A percentile compares a stretch with the other conserved stretches of the same genome.
Conservation (phyloP, 1,284 basidiomycete species). For the Hemileccinum hortonii region DNA sequence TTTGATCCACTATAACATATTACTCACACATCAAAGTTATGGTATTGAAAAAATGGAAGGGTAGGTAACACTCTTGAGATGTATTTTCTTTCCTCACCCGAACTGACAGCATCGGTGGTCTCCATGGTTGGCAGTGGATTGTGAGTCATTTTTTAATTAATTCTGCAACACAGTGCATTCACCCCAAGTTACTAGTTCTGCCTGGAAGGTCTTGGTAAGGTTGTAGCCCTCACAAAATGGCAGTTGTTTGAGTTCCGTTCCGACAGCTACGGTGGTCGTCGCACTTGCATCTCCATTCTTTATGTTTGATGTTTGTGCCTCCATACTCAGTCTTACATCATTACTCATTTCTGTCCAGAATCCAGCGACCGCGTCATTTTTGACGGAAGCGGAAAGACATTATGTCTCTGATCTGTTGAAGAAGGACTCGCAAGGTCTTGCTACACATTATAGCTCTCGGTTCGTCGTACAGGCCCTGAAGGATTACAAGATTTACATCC, state of each 20-base stretch:
- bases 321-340: not conserved
- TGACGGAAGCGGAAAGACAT: slow-evolving; percentile 36
- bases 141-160: slow-evolving; percentile 32
- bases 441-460: slow-evolving; percentile 30
- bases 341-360: slow-evolving; percentile 28
- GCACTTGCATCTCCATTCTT: slow-evolving; percentile 38
- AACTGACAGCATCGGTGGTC: slow-evolving; percentile 27
- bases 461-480: slow-evolving; percentile 39
- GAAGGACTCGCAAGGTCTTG: slow-evolving; percentile 32
- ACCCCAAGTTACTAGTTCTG: slow-evolving; percentile 24
- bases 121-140: slow-evolving; percentile 43
- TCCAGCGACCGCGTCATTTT: slow-evolving; percentile 43
- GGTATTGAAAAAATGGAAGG: slow-evolving; percentile 6
- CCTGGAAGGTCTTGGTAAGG: slow-evolving; percentile 26
- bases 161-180: not conserved
- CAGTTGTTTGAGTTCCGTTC: not conserved
- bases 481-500: slow-evolving; percentile 44
- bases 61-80: not conserved
- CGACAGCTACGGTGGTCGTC: slow-evolving; percentile 36
- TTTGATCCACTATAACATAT: not conserved
- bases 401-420: slow-evolving; percentile 37
- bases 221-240: no score
- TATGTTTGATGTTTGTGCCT: slow-evolving; percentile 38
- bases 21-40: not conserved
- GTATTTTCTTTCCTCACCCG: not conserved